phyloP scores from a whole-genome alignment of 73 alveolate species.

The Stentor roeselii region DNA sequence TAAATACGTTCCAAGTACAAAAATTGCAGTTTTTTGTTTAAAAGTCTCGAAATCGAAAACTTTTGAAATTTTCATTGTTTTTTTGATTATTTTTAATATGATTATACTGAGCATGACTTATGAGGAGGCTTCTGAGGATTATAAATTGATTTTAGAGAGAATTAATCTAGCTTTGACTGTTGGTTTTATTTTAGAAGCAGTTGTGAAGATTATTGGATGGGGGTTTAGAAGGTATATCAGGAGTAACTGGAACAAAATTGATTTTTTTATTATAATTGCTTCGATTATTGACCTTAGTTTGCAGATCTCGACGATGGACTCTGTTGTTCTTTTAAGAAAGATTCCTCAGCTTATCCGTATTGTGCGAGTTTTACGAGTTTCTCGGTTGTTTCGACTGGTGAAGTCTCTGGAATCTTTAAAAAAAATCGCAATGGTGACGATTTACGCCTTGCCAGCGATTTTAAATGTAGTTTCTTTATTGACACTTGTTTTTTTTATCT shows the following conservation, averaged over 20 bases:
- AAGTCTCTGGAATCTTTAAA: slow-evolving; percentile 67
- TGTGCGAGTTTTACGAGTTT: slow-evolving; percentile 59
- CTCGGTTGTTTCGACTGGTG: slow-evolving; percentile 65
- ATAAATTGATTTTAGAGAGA: not conserved
- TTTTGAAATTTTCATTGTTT: not conserved
- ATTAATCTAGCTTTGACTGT: slow-evolving; percentile 33
- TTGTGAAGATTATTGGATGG: slow-evolving; percentile 39
- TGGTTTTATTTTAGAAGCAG: slow-evolving; percentile 40
- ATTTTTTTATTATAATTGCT: slow-evolving; percentile 79
- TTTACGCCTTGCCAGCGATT: slow-evolving; percentile 89
- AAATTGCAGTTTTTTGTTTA: not conserved
- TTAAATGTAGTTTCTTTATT: slow-evolving; percentile 80
- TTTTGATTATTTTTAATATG: slow-evolving; percentile 18
- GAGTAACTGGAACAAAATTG: slow-evolving; percentile 48
- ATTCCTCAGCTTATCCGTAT: slow-evolving; percentile 58
- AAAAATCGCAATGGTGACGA: slow-evolving; percentile 54
- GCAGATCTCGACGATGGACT: slow-evolving; percentile 59
- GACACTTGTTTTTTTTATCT: slow-evolving; percentile 78
- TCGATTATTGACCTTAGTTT: slow-evolving; percentile 78
- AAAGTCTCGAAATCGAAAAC: not conserved
- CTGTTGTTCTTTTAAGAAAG: not conserved
- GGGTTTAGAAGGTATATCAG: slow-evolving; percentile 32
- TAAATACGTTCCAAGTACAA: slow-evolving; percentile 28
- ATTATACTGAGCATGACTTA: slow-evolving; percentile 33
- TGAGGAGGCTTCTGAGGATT: slow-evolving; percentile 15